These are phyloP conservation scores for Brassica balearica DNA, from an alignment of 441 rosid species.

Conservation along the genomic window DNA sequence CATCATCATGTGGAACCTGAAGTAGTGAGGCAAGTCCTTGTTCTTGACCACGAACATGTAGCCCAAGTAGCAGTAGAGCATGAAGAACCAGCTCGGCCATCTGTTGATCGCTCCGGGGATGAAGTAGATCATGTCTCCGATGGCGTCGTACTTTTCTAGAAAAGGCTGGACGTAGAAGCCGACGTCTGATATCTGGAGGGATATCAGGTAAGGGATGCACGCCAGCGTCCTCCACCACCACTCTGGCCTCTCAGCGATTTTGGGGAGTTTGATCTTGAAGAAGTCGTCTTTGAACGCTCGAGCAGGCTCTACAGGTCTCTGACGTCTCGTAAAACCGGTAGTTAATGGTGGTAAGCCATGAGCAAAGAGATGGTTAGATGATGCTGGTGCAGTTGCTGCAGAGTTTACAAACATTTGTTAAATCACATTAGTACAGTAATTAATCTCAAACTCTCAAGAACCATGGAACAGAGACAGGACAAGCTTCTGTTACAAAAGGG, in stretches of 20 bases:
- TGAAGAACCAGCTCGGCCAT: conserved; percentile 56
- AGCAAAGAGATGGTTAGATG: background rate
- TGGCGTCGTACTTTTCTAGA: conserved; percentile 49
- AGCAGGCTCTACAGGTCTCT: background rate
- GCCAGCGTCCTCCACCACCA: conserved; percentile 86
- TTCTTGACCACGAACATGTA: conserved; percentile 45
- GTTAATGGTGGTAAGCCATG: background rate
- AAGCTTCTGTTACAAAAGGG: background rate
- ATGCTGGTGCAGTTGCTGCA: conserved; percentile 29
- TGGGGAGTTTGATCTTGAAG: background rate
- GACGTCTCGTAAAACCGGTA: background rate
- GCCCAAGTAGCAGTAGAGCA: conserved; percentile 53
- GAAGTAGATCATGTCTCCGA: conserved; percentile 50
- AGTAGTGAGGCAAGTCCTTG: conserved; percentile 63
- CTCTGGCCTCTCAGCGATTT: background rate
- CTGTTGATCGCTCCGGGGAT: conserved; percentile 64
- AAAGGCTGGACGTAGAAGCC: conserved; percentile 62
- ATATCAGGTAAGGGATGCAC: conserved; percentile 59
- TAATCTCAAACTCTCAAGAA: background rate
- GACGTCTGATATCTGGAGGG: conserved; percentile 64
- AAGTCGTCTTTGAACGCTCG: background rate
- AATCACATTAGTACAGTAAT: conserved; percentile 1
- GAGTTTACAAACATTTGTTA: no score
- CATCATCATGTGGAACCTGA: conserved; percentile 75
- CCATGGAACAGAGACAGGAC: background rate